phyloP scores from a whole-genome alignment of 2,329 filamentous ascomycete species.

The Penicillium sp. region DNA sequence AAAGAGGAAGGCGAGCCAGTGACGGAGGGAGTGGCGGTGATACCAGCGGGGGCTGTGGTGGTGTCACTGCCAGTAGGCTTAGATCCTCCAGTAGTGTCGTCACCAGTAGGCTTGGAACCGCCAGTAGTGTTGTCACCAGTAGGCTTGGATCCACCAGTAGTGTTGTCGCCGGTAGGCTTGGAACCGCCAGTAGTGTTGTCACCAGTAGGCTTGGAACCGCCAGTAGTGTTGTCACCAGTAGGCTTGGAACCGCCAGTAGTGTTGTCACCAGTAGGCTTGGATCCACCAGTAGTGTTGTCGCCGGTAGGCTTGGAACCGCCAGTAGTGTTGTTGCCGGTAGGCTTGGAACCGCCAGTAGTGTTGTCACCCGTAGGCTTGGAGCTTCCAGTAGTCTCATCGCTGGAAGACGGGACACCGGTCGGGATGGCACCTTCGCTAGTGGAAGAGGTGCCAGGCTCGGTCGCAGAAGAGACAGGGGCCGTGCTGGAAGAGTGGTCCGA shows the following conservation, averaged over 20 bases:
- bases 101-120: background rate
- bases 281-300: too few relatives aligned
- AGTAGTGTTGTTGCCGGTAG: background rate
- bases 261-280: too few relatives aligned
- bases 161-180: constrained; percentile 1
- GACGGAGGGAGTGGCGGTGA: constrained; percentile 12
- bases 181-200: background rate
- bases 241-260: too few relatives aligned
- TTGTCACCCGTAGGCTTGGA: too few relatives aligned
- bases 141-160: background rate
- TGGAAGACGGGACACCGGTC: background rate
- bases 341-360: background rate
- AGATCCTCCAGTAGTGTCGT: background rate
- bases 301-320: too few relatives aligned
- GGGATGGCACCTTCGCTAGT: background rate
- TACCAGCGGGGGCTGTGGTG: constrained; percentile 7
- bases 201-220: background rate
- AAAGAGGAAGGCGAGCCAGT: constrained; percentile 20
- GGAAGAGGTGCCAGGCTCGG: constrained; percentile 2
- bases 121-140: background rate
- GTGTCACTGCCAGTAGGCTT: constrained; percentile 12
- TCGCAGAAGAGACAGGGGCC: background rate
- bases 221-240: too few relatives aligned
- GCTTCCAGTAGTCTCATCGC: background rate
- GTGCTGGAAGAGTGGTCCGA: background rate